Evolutionary conservation across 2,329 filamentous ascomycete genomes (phyloP), one percentile per base, ranked within the genome.

Genomic region (Arthrinium phaeospermum): DNA sequence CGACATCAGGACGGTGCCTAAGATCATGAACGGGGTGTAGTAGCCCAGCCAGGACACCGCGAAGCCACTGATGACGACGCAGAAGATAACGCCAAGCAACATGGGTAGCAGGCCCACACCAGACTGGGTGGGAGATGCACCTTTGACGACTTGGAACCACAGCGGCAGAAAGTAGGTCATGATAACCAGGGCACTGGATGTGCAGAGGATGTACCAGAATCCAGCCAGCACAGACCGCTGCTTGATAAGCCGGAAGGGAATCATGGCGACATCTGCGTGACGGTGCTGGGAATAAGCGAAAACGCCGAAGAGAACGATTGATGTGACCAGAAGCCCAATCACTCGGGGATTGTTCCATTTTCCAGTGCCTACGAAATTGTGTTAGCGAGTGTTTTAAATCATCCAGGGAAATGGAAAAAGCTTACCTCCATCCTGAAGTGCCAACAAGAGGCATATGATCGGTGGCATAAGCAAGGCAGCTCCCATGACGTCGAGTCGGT

Each of bases 51-150:
- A 76, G 3, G 79, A 80, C 44, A 82, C 78, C 13, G 80, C 70
- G 2, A 27, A 82, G 51, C 86, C 86, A 4, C 82, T 79, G 16
- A 83, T 71, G 71, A 89, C 80, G 37, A 86, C 87, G 72, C 82
- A 82, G 68, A 90, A 71, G 30, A 88, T 85, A 16, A 85, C 83
- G n/a, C 86, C 81, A 22, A 90, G 83, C 16, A 90, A 81, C 41
- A 88, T 81, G 1, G 88, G 87, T 3, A 90, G 82, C 44, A 88
- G 84, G 76, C 88, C 88, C 77, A 90, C 86, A 71, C 88, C 88
- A 7, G 88, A 86, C 71, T 87, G 79, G 61, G 88, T 86, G 69
- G 88, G 86, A n/a, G 79, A 83, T 73, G 85, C 85, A 70, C 85
- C 86, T 74, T 88, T 83, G 71, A 89, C 85, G 41, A 86, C 86